Conservation (phyloP, 805 yeast species). For the Yarrowia yakushimensis region DNA sequence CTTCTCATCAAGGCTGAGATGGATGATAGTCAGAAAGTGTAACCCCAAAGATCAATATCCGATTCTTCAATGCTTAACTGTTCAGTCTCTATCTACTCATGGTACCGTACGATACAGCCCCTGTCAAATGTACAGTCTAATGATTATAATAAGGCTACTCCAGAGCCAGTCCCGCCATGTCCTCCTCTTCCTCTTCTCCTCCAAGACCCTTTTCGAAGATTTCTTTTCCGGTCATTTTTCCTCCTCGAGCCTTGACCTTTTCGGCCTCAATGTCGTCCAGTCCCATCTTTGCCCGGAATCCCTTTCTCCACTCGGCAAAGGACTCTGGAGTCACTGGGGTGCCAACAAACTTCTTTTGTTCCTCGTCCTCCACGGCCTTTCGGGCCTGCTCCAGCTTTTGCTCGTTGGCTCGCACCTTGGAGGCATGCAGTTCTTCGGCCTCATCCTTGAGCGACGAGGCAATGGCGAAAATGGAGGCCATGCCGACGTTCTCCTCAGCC, state of each 20-base stretch:
- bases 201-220: constrained; percentile 89
- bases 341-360: constrained; percentile 86
- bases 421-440: constrained; percentile 65
- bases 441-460: constrained; percentile 74
- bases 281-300: constrained; percentile 70
- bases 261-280: constrained; percentile 49
- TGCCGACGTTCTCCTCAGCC: constrained; percentile 78
- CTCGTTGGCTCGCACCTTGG: constrained; percentile 54
- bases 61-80: too few relatives aligned
- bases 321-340: constrained; percentile 81
- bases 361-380: constrained; percentile 67
- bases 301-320: constrained; percentile 67
- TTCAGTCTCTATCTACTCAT: too few relatives aligned
- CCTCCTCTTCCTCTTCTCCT: constrained; percentile 54
- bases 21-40: too few relatives aligned
- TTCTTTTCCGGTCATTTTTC: constrained; percentile 81
- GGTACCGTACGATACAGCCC: too few relatives aligned
- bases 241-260: constrained; percentile 54
- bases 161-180: constrained; percentile 6
- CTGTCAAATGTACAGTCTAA: neutral
- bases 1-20: too few relatives aligned
- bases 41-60: too few relatives aligned
- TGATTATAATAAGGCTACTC: too few relatives aligned
- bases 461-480: constrained; percentile 85
- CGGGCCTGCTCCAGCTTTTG: constrained; percentile 56